These are phyloP conservation scores for Aspergillus pseudoviridinutans DNA, from an alignment of 2,329 filamentous ascomycete genomes.

Conservation along the genomic window DNA sequence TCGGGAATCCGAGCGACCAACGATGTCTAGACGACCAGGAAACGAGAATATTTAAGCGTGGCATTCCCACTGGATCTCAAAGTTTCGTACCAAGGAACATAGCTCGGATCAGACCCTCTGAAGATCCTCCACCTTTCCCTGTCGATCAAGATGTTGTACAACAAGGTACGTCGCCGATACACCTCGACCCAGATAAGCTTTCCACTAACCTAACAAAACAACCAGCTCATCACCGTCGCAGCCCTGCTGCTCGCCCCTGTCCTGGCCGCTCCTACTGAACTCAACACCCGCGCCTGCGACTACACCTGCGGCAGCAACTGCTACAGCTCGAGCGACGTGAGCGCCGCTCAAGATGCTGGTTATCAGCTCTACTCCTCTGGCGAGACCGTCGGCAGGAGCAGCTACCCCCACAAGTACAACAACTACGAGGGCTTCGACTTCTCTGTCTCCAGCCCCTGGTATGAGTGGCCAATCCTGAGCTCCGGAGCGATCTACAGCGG, in stretches of 20 bases:
- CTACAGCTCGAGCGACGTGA: constrained; percentile 51
- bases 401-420: constrained; percentile 59
- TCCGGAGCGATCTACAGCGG: constrained; percentile 51
- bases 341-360: constrained; percentile 48
- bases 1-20: neutral
- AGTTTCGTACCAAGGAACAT: neutral
- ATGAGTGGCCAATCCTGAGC: constrained; percentile 59
- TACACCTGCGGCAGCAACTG: constrained; percentile 52
- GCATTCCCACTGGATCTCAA: neutral
- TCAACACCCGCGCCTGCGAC: constrained; percentile 43
- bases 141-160: constrained; percentile 21
- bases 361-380: constrained; percentile 47
- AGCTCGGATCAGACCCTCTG: neutral
- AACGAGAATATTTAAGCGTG: neutral
- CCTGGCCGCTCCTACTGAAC: constrained; percentile 24
- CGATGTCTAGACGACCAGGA: neutral
- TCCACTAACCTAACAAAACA: neutral
- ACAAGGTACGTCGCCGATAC: constrained; percentile 14
- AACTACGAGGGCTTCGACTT: constrained; percentile 63
- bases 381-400: constrained; percentile 31
- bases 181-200: neutral
- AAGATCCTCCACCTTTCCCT: neutral
- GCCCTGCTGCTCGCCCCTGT: constrained; percentile 20
- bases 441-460: constrained; percentile 53
- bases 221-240: constrained; percentile 3